Base-by-base conservation (phyloP, 164 flowering plant genomes). In the Berberis thunbergii region DNA sequence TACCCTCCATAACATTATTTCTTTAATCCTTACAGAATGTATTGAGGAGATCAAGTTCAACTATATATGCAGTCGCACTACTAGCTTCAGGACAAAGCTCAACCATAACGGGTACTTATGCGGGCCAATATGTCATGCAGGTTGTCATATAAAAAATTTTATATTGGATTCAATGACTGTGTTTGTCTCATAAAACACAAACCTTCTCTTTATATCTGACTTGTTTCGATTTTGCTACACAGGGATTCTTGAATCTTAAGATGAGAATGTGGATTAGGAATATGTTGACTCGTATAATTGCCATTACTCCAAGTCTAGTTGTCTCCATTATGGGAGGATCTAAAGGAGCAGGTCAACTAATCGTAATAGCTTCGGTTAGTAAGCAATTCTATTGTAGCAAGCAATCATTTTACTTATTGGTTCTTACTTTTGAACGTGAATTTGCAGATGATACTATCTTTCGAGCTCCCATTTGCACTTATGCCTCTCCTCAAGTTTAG, bases 31-130 rank as follows among this genome's bases (percentile, higher is more conserved):
- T 68, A 48, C 78, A 89, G 96, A 89, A 91, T 79, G 91, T 84
- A 39, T 69, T 91, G 65, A 96, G 98, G 56, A 73, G 67, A 55
- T 76, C 87, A 5, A 84, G 92, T 64, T 76, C 86, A 3, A 78
- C 67, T 5, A 10, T 89, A 13, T 91, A 89, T 63, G 94, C 86
- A 38, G 74, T 91, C 45, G 88, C 96, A 0, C 61, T 91, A 9
- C 70, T 91, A 3, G 96, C 98, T 57, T 92, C 98, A 0, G 96
- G 96, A 7, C 98, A 92, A 65, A 91, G 98, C 73, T 89, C 96
- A 9, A 70, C 95, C 49, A 85, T 91, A 41, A 87, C 96, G 0
- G 96, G 97, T 57, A 91, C 97, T 11, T 91, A 91, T 67, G 97
- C 97, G 2, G 96, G 97, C 49, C 97, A 91, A 62, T 89, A 45